Percentiles rank a stretch among this genome's conserved stretches.
Evolutionary conservation across 2,329 filamentous ascomycete species (phyloP).

Genomic region (Tolypocladium tropicale): DNA sequence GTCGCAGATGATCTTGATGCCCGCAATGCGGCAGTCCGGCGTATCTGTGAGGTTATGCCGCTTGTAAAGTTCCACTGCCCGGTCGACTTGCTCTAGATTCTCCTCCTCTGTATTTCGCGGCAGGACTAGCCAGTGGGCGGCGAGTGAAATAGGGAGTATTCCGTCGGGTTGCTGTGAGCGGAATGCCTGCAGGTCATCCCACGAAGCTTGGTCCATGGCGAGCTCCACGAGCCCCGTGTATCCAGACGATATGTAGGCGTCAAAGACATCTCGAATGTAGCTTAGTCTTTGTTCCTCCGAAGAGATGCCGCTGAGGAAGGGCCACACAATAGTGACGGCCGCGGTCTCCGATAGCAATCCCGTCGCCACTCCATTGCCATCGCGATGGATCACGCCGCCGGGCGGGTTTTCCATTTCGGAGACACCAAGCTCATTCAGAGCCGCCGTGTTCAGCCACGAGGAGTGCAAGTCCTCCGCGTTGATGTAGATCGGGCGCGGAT

Average conservation of each 20-base stretch:
- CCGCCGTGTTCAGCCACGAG: not conserved
- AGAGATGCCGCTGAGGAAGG: not conserved
- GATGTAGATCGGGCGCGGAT: not conserved
- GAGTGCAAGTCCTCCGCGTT: not conserved
- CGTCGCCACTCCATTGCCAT: not conserved
- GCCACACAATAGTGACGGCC: not conserved
- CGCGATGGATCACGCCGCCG: not conserved
- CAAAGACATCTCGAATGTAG: not conserved
- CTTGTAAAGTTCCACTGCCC: not conserved
- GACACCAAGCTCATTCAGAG: not conserved
- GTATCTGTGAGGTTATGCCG: not conserved
- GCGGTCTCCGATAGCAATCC: not conserved
- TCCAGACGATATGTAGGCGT: not conserved
- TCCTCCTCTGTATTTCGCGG: not conserved
- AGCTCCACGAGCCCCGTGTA: not conserved
- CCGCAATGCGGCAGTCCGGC: not conserved
- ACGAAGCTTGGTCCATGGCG: not conserved
- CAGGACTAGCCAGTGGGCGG: not conserved
- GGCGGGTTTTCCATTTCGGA: not conserved
- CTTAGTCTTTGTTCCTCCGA: not conserved
- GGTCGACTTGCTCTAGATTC: not conserved
- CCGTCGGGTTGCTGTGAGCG: not conserved
- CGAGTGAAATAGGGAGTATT: not conserved
- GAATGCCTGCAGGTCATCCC: not conserved
- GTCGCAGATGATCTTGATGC: not conserved